Percentiles rank a stretch among this genome's conserved stretches.
Conservation (phyloP, 352 stramenopile genomes). For the Globisporangium heterothallicum region DNA sequence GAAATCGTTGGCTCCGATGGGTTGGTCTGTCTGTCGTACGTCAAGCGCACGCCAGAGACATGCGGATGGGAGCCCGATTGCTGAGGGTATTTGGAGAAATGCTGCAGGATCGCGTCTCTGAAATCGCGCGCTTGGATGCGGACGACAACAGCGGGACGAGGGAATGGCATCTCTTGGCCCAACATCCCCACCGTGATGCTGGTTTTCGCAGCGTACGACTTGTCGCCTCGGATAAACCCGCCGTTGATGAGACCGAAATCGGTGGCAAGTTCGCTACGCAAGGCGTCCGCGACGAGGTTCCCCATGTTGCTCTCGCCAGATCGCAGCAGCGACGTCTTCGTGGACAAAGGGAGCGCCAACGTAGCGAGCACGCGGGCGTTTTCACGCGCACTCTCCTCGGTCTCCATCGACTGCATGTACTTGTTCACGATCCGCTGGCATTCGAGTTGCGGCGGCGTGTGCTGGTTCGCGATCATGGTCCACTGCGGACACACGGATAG, state of each 20-base stretch:
- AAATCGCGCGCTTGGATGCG: conserved; percentile 60
- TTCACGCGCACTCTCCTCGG: conserved; percentile 38
- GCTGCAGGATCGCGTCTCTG: conserved; percentile 66
- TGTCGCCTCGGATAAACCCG: conserved; percentile 84
- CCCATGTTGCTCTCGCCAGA: conserved; percentile 65
- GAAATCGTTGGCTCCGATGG: conserved; percentile 21
- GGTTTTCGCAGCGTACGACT: conserved; percentile 63
- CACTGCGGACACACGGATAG: conserved; percentile 57
- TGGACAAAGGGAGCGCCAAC: conserved; percentile 49
- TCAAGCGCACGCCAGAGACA: conserved; percentile 58
- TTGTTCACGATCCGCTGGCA: conserved; percentile 70
- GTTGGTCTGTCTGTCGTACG: conserved; percentile 16
- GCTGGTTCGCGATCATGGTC: conserved; percentile 77
- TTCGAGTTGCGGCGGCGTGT: conserved; percentile 38
- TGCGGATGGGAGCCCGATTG: conserved; percentile 77
- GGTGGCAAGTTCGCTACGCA: conserved; percentile 55
- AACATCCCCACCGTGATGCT: conserved; percentile 67
- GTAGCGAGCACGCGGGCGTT: conserved; percentile 49
- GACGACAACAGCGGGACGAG: conserved; percentile 53
- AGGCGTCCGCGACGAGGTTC: conserved; percentile 78
- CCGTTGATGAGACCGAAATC: conserved; percentile 85
- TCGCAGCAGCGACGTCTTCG: conserved; percentile 65
- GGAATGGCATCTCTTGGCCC: conserved; percentile 87
- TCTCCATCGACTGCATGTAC: conserved; percentile 60
- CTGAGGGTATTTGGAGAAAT: conserved; percentile 71